phyloP scores from a whole-genome alignment of 257 asterid species.

The Solanum infundibuliforme region DNA sequence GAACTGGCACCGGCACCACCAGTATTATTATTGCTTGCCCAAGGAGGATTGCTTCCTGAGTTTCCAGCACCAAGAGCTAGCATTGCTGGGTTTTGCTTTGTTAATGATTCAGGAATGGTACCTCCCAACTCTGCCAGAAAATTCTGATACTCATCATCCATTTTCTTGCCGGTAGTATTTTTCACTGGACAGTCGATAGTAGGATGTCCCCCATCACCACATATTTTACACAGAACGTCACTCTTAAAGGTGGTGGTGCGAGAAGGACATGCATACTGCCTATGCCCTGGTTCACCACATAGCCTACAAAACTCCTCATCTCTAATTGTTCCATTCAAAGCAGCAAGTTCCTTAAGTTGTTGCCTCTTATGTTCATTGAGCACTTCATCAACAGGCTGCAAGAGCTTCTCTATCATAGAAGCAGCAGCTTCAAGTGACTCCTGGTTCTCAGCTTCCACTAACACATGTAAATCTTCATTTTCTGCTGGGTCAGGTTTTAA shows the following conservation, averaged over 20 bases:
- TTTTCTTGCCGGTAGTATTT: slow-evolving; percentile 89
- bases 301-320: slow-evolving; percentile 88
- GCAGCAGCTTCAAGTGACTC: slow-evolving; percentile 94
- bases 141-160: slow-evolving; percentile 96
- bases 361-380: slow-evolving; percentile 95
- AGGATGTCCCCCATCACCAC: slow-evolving; percentile 99
- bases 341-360: slow-evolving; percentile 94
- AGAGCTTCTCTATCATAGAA: slow-evolving; percentile 88
- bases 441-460: slow-evolving; percentile 93
- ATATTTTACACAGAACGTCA: slow-evolving; percentile 80
- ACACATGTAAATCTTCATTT: slow-evolving; percentile 90
- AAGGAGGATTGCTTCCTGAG: slow-evolving; percentile 68
- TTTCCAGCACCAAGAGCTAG: slow-evolving; percentile 63
- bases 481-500: slow-evolving; percentile 76
- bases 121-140: slow-evolving; percentile 95
- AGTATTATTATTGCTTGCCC: slow-evolving; percentile 46
- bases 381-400: slow-evolving; percentile 98
- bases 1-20: slow-evolving; percentile 23
- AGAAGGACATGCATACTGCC: slow-evolving; percentile 92
- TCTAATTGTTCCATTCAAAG: slow-evolving; percentile 91
- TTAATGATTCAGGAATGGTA: slow-evolving; percentile 57
- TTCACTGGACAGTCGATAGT: slow-evolving; percentile 91
- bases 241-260: slow-evolving; percentile 78
- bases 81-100: slow-evolving; percentile 35
- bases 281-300: slow-evolving; percentile 95